Evolutionary conservation across 2,329 filamentous ascomycete genomes (phyloP).

Genomic region (Colletotrichum trifolii): DNA sequence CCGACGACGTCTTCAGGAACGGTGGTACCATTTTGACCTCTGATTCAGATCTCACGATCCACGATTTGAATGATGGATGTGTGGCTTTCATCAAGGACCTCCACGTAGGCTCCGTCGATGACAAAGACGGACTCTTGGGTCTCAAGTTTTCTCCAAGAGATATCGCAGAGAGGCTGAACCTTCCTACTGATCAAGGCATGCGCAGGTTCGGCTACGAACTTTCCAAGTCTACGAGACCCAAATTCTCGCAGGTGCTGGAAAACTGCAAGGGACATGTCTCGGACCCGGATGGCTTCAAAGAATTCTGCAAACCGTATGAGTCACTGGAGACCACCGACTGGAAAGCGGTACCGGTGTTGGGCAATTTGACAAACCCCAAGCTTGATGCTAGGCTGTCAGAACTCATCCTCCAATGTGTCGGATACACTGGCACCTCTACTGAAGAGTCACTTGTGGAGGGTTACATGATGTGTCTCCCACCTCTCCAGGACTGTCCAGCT

Average conservation of each 20-base stretch:
- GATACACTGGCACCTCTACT: slow-evolving; percentile 48
- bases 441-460: slow-evolving; percentile 34
- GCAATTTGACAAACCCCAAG: slow-evolving; percentile 4
- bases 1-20: slow-evolving; percentile 65
- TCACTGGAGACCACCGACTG: slow-evolving; percentile 28
- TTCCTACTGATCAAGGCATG: slow-evolving; percentile 45
- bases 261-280: slow-evolving; percentile 22
- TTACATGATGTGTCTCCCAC: slow-evolving; percentile 70
- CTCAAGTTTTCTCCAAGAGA: slow-evolving; percentile 45
- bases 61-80: slow-evolving; percentile 73
- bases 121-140: slow-evolving; percentile 31
- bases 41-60: slow-evolving; percentile 88
- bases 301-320: slow-evolving; percentile 48
- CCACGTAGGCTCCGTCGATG: slow-evolving; percentile 44
- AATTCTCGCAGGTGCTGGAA: slow-evolving; percentile 37
- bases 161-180: slow-evolving; percentile 55
- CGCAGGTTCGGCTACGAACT: slow-evolving; percentile 51
- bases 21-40: slow-evolving; percentile 75
- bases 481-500: slow-evolving; percentile 68
- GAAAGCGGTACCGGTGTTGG: slow-evolving; percentile 21
- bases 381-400: slow-evolving; percentile 55
- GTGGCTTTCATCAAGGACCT: slow-evolving; percentile 78
- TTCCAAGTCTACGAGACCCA: slow-evolving; percentile 43
- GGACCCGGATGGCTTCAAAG: slow-evolving; percentile 41
- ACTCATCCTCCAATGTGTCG: slow-evolving; percentile 46